Evolutionary conservation across 2,329 filamentous ascomycete genomes (phyloP).

Genomic region (Parasarocladium wereldwijsianum): DNA sequence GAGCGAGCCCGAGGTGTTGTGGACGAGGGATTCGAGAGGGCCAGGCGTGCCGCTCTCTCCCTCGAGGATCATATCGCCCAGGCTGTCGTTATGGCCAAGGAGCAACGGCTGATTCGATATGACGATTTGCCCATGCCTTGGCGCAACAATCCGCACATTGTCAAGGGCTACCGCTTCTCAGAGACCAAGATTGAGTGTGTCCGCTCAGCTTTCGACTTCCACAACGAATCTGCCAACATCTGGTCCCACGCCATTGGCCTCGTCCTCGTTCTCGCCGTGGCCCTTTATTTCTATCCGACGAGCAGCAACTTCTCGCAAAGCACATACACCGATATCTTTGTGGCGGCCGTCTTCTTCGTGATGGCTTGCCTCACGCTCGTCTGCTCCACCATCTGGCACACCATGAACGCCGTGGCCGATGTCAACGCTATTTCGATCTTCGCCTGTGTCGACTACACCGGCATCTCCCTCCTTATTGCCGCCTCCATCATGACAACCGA

Average conservation of each 20-base stretch:
- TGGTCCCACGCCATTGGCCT: constrained; percentile 91
- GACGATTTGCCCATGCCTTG: constrained; percentile 83
- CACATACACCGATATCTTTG: constrained; percentile 76
- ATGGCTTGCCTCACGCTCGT: constrained; percentile 88
- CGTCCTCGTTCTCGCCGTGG: constrained; percentile 73
- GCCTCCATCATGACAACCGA: constrained; percentile 97
- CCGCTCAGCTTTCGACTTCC: constrained; percentile 66
- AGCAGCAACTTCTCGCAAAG: constrained; percentile 76
- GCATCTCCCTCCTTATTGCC: constrained; percentile 86
- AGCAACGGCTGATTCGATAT: constrained; percentile 74
- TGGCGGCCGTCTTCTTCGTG: constrained; percentile 90
- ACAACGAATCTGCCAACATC: constrained; percentile 94
- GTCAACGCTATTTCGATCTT: constrained; percentile 84
- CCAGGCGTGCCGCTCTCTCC: constrained; percentile 66
- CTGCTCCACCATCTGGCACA: constrained; percentile 96
- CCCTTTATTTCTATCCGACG: constrained; percentile 90
- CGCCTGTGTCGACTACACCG: constrained; percentile 95
- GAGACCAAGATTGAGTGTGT: constrained; percentile 85
- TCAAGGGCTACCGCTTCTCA: constrained; percentile 81
- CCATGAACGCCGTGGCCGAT: constrained; percentile 93
- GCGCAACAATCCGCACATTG: constrained; percentile 90
- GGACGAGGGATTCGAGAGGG: constrained; percentile 68
- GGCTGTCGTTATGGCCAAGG: constrained; percentile 59
- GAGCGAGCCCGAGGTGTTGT: constrained; percentile 61
- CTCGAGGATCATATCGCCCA: constrained; percentile 74